phyloP scores from a whole-genome alignment of 2,329 filamentous ascomycete genomes.

The Triangularia setosa region DNA sequence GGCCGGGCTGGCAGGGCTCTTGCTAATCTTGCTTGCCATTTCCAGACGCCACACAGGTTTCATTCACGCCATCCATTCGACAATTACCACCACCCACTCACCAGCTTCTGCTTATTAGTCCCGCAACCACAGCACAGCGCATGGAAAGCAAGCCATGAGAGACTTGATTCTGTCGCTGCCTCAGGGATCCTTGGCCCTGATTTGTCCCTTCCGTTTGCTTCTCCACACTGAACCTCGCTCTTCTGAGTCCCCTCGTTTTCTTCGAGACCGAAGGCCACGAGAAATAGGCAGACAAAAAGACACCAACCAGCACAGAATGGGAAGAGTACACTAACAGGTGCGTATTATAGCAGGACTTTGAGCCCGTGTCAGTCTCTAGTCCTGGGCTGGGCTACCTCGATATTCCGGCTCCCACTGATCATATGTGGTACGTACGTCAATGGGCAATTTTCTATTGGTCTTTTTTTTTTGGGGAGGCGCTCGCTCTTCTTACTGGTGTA shows the following conservation, averaged over 20 bases:
- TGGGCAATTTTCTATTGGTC: conserved; percentile 19
- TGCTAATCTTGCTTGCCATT: not conserved
- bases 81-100: not conserved
- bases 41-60: conserved; percentile 20
- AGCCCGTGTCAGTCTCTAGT: conserved; percentile 48
- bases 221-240: not conserved
- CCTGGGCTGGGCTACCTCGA: conserved; percentile 49
- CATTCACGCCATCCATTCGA: conserved; percentile 11
- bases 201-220: conserved; percentile 3
- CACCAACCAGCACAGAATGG: conserved; percentile 7
- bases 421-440: conserved; percentile 49
- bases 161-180: conserved; percentile 6
- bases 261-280: conserved; percentile 2
- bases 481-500: not conserved
- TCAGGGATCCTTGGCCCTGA: conserved; percentile 11
- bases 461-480: conserved; percentile 4
- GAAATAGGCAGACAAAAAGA: not conserved
- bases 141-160: conserved; percentile 3
- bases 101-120: not conserved
- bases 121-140: conserved; percentile 3
- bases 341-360: conserved; percentile 47
- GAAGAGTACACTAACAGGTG: conserved; percentile 30
- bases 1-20: conserved; percentile 3
- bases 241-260: conserved; percentile 4
- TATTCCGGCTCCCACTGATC: conserved; percentile 43